Evolutionary conservation across 169 alveolate species (phyloP).

Genomic region (Neospora caninum): DNA sequence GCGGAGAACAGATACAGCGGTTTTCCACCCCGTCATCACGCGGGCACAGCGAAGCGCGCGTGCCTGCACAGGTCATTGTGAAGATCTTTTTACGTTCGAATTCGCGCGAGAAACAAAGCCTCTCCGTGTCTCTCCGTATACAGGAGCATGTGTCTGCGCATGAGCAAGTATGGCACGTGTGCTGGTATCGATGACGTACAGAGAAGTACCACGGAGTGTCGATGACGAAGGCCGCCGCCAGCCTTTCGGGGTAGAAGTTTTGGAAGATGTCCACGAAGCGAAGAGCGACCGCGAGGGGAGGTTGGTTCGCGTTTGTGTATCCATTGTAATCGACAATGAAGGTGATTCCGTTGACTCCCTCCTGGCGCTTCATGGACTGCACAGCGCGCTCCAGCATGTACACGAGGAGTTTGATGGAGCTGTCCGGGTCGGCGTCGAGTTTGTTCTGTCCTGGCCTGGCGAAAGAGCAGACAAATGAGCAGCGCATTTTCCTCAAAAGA

Average conservation of each 20-base stretch:
- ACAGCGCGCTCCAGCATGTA: slow-evolving; percentile 66
- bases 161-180: not conserved
- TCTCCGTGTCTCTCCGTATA: too few relatives aligned
- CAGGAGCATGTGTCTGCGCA: too few relatives aligned
- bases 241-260: slow-evolving; percentile 59
- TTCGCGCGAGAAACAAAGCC: too few relatives aligned
- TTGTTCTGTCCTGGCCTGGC: not conserved
- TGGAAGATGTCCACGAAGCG: slow-evolving; percentile 62
- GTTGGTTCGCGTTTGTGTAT: slow-evolving; percentile 57
- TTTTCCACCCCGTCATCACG: too few relatives aligned
- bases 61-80: too few relatives aligned
- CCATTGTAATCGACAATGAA: slow-evolving; percentile 57
- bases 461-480: not conserved
- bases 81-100: too few relatives aligned
- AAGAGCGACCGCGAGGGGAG: slow-evolving; percentile 55
- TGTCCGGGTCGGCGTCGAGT: slow-evolving; percentile 17
- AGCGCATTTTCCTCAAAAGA: too few relatives aligned
- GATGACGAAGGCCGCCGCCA: slow-evolving; percentile 54
- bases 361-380: slow-evolving; percentile 58
- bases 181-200: slow-evolving; percentile 3
- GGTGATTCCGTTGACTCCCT: slow-evolving; percentile 25
- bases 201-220: slow-evolving; percentile 67
- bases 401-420: slow-evolving; percentile 45
- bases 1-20: too few relatives aligned
- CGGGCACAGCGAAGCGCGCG: too few relatives aligned